Percentiles rank a stretch among this genome's conserved stretches.
phyloP scores from a whole-genome alignment of 805 yeast genomes.

The Teunomyces lycoperdinae region DNA sequence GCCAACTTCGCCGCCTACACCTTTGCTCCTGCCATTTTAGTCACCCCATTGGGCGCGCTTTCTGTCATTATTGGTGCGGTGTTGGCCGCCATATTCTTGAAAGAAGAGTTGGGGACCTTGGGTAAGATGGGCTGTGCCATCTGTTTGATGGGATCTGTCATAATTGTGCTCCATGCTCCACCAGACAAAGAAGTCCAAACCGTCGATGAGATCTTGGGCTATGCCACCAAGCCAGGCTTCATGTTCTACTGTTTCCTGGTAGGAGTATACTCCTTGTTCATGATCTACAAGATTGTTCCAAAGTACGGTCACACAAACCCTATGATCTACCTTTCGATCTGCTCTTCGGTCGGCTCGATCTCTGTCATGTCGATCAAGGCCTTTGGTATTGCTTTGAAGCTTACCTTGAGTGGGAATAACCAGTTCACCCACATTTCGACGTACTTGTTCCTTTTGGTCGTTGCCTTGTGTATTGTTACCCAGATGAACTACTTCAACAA shows the following conservation, averaged over 20 bases:
- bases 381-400: constrained; percentile 85
- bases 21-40: constrained; percentile 90
- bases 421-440: constrained; percentile 85
- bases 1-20: constrained; percentile 95
- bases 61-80: constrained; percentile 91
- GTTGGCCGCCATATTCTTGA: constrained; percentile 76
- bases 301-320: constrained; percentile 77
- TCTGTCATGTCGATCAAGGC: constrained; percentile 92
- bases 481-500: constrained; percentile 94
- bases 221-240: constrained; percentile 78
- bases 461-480: constrained; percentile 76
- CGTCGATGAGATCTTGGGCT: constrained; percentile 79
- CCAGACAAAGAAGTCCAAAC: constrained; percentile 88
- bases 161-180: constrained; percentile 88
- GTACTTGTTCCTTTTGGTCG: constrained; percentile 74
- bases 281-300: constrained; percentile 84
- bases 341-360: constrained; percentile 87
- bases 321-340: constrained; percentile 83
- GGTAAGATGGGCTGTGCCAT: constrained; percentile 94
- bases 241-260: constrained; percentile 63
- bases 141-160: constrained; percentile 82
- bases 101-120: constrained; percentile 81
- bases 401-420: constrained; percentile 80
- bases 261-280: constrained; percentile 64
- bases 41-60: constrained; percentile 88